A percentile compares a stretch with the other conserved stretches of the same genome.
Evolutionary conservation across 2,329 filamentous ascomycete species (phyloP).

Genomic region (Aspergillus sp.): DNA sequence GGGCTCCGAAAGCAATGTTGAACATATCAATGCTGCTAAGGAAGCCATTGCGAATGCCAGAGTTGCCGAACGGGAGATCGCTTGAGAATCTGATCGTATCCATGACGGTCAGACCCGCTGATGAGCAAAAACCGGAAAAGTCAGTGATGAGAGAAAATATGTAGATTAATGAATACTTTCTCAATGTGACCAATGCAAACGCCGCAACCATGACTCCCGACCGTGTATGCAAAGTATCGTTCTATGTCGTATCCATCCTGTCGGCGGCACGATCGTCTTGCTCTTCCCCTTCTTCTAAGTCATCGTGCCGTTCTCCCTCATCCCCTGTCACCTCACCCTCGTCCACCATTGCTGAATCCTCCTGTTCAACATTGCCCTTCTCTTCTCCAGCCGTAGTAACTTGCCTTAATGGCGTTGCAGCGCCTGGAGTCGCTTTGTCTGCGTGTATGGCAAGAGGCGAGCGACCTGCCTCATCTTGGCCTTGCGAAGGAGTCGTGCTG

Average conservation of each 20-base stretch:
- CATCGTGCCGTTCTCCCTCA: slow-evolving; percentile 44
- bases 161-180: slow-evolving; percentile 21
- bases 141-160: slow-evolving; percentile 4
- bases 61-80: slow-evolving; percentile 44
- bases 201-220: slow-evolving; percentile 35
- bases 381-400: slow-evolving; percentile 43
- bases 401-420: slow-evolving; percentile 45
- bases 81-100: slow-evolving; percentile 28
- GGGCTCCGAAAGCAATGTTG: slow-evolving; percentile 45
- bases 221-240: slow-evolving; percentile 23
- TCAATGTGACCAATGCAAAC: slow-evolving; percentile 25
- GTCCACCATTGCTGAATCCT: slow-evolving; percentile 66
- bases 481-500: slow-evolving; percentile 38
- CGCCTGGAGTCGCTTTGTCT: slow-evolving; percentile 38
- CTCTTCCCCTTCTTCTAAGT: slow-evolving; percentile 56
- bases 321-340: slow-evolving; percentile 46
- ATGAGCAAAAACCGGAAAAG: slow-evolving; percentile 5
- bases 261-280: slow-evolving; percentile 55
- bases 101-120: not conserved
- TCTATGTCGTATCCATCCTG: slow-evolving; percentile 67
- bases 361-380: slow-evolving; percentile 47
- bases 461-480: slow-evolving; percentile 38
- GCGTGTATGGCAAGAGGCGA: slow-evolving; percentile 32
- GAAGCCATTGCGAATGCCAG: slow-evolving; percentile 47
- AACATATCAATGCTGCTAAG: slow-evolving; percentile 47